Evolutionary conservation across 1,284 basidiomycete genomes (phyloP), one percentile per base, ranked within the genome.

Genomic region (Heterobasidion parviporum): DNA sequence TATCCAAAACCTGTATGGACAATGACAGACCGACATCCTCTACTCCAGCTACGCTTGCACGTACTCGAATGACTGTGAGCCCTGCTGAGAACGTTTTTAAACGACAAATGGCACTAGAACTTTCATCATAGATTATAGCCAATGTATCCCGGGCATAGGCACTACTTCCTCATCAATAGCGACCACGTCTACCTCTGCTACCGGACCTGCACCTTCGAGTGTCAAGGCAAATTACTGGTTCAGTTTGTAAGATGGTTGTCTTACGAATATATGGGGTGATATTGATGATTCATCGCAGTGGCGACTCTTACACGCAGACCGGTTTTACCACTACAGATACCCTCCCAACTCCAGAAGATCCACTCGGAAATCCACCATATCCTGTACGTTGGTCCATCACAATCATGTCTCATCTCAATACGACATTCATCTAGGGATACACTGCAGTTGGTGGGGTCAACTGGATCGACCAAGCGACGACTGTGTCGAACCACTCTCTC

Each of bases 381-480:
- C 53, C 53, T 20, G 53, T 54, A 26, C 20, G 53, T 6, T 54
- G 26, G 26, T 26, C 54, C 9, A 50, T 50, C 26, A 8, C n/a
- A 48, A 45, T 59, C 50, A 18, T 56, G n/a, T 33, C 15, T 53
- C 26, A 20, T 8, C 14, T 34, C 47, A 16, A 32, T 8, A 7
- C 53, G 38, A 16, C 20, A 34, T 10, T 26, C 26, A 8, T 16
- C 16, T 47, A 71, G 70, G 81, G 81, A 12, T 78, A 66, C 57
- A 83, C 81, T 0, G 77, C 78, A 0, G 76, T 74, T 6, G 80
- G 80, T 7, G 80, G 80, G n/a, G 68, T 70, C 36, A 82, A 83
- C 67, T 83, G 79, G 78, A 73, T 83, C 56, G 81, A 79, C 57
- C 74, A 72, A 55, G 69, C 73, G 55, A 79, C 80, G 0, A 70